Evolutionary conservation across 2,329 filamentous ascomycete genomes (phyloP).

Genomic region (Corynespora cassiicola): DNA sequence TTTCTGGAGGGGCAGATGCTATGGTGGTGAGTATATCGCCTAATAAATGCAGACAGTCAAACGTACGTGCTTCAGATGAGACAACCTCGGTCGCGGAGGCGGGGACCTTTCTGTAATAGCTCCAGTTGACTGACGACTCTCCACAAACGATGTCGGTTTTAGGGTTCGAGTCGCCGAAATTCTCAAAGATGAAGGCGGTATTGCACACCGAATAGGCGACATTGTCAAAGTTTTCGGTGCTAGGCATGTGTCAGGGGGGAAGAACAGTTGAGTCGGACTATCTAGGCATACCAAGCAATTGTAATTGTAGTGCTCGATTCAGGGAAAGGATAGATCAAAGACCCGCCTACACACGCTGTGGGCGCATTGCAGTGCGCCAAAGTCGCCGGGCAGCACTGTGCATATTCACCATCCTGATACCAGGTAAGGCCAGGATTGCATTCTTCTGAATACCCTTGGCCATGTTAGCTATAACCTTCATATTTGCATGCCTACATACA

Average conservation of each 20-base stretch:
- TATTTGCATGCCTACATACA: constrained; percentile 19
- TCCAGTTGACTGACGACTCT: constrained; percentile 27
- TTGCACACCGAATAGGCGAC: constrained; percentile 29
- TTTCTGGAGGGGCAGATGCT: background rate
- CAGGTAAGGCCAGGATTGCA: constrained; percentile 34
- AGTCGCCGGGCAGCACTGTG: constrained; percentile 35
- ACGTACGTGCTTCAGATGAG: constrained; percentile 6
- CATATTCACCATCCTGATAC: constrained; percentile 36
- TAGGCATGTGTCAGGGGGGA: constrained; percentile 9
- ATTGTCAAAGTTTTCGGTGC: constrained; percentile 32
- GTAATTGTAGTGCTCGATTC: constrained; percentile 23
- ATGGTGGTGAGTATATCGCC: constrained; percentile 1
- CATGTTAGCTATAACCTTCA: constrained; percentile 2
- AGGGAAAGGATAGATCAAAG: constrained; percentile 32
- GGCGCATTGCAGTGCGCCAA: constrained; percentile 28
- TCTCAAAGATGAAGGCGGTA: constrained; percentile 37
- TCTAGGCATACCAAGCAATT: constrained; percentile 29
- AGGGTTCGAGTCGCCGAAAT: constrained; percentile 30
- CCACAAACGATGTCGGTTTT: constrained; percentile 38
- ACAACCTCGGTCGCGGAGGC: constrained; percentile 17
- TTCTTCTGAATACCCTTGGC: constrained; percentile 26
- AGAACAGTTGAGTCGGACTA: background rate
- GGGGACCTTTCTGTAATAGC: constrained; percentile 31
- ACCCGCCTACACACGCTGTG: constrained; percentile 32
- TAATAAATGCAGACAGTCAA: constrained; percentile 1